phyloP scores from a whole-genome alignment of 2,329 filamentous ascomycete species.

The Neoarthrinium moseri region DNA sequence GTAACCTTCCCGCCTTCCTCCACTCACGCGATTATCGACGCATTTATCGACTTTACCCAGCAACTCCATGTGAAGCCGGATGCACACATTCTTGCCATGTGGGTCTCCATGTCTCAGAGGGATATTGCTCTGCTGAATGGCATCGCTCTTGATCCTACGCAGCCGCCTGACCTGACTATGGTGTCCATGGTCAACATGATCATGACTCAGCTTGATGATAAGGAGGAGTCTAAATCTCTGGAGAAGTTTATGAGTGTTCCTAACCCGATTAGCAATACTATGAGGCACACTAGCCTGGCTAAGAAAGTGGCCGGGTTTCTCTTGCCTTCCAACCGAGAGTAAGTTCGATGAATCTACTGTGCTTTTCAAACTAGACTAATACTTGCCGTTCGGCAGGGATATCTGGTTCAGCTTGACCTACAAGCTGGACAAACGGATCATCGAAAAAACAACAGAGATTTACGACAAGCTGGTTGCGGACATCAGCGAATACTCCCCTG shows the following conservation, averaged over 20 bases:
- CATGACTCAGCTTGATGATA: slow-evolving; percentile 6
- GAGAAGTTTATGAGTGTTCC: slow-evolving; percentile 7
- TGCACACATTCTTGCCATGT: slow-evolving; percentile 8
- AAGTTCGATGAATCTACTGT: neutral
- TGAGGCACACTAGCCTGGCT: slow-evolving; percentile 6
- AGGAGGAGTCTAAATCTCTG: slow-evolving; percentile 1
- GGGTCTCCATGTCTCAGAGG: slow-evolving; percentile 4
- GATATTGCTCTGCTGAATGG: slow-evolving; percentile 5
- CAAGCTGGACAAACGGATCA: slow-evolving; percentile 21
- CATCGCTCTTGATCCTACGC: neutral
- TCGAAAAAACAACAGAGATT: slow-evolving; percentile 35
- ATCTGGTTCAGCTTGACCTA: slow-evolving; percentile 15
- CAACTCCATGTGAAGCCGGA: neutral
- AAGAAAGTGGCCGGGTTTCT: slow-evolving; percentile 7
- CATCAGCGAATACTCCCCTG: slow-evolving; percentile 23
- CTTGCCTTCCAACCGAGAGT: neutral
- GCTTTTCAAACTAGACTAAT: neutral
- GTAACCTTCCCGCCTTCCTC: slow-evolving; percentile 8
- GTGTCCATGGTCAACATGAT: slow-evolving; percentile 1
- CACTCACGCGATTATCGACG: slow-evolving; percentile 12
- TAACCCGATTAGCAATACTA: slow-evolving; percentile 1
- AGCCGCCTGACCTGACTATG: slow-evolving; percentile 9
- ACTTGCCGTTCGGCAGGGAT: neutral
- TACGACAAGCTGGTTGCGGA: slow-evolving; percentile 35
- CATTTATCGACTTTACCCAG: slow-evolving; percentile 14